A percentile compares a stretch with the other conserved stretches of the same genome.
phyloP scores from a whole-genome alignment of 768 basidiomycete species.

The Tulasnella sp. region DNA sequence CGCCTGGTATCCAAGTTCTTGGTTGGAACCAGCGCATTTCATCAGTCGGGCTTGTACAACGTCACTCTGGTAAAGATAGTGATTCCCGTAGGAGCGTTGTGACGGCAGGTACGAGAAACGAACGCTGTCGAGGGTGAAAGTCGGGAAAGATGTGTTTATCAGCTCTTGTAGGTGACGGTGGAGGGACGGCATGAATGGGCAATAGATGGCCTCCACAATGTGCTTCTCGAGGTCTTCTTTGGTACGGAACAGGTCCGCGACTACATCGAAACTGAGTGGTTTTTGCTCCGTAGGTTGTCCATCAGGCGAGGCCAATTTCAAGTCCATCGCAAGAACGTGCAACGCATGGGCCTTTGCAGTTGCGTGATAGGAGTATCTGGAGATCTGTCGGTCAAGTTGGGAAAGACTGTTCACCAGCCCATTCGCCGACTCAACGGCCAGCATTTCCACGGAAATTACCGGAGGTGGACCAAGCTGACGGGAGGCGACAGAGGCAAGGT shows the following conservation, averaged over 20 bases:
- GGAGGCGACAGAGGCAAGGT: slow-evolving; percentile 47
- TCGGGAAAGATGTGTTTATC: slow-evolving; percentile 41
- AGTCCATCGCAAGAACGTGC: slow-evolving; percentile 58
- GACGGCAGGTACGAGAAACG: slow-evolving; percentile 46
- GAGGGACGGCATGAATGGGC: slow-evolving; percentile 57
- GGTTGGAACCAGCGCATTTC: slow-evolving; percentile 30
- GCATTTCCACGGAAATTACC: slow-evolving; percentile 46
- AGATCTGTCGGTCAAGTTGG: slow-evolving; percentile 46
- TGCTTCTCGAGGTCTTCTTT: slow-evolving; percentile 35
- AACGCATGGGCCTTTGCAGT: slow-evolving; percentile 63
- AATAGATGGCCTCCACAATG: slow-evolving; percentile 54
- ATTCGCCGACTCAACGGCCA: slow-evolving; percentile 17
- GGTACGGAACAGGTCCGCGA: slow-evolving; percentile 20
- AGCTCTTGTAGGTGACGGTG: slow-evolving; percentile 47
- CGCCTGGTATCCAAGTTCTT: slow-evolving; percentile 31
- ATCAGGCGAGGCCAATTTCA: slow-evolving; percentile 22
- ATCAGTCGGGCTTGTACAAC: slow-evolving; percentile 49
- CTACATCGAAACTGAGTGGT: slow-evolving; percentile 14
- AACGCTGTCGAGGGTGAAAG: slow-evolving; percentile 52
- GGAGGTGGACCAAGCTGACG: slow-evolving; percentile 65
- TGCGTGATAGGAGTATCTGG: slow-evolving; percentile 53
- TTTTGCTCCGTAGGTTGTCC: slow-evolving; percentile 16
- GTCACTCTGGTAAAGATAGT: slow-evolving; percentile 56
- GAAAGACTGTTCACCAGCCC: slow-evolving; percentile 26
- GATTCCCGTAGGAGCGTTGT: slow-evolving; percentile 68